A percentile compares a stretch with the other conserved stretches of the same genome.
Conservation (phyloP, 257 asterid genomes). For the Ilex asprella region DNA sequence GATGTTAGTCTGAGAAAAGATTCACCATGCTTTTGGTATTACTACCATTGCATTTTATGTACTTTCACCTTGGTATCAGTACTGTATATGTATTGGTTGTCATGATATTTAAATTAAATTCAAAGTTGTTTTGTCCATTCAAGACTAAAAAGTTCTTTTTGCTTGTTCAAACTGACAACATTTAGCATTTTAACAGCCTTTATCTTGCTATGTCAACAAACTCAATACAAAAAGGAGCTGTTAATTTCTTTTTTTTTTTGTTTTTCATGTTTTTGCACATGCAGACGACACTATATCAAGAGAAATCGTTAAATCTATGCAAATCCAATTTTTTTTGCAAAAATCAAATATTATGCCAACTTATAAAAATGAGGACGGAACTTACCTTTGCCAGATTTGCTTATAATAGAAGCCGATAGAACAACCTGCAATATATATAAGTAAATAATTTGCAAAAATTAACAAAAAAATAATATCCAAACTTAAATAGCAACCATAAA, state of each 20-base stretch:
- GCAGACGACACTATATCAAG: background rate
- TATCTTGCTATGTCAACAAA: no score
- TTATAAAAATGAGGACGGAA: background rate
- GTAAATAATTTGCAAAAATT: no score
- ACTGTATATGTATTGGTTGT: no score
- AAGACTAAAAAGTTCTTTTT: no score
- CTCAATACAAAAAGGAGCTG: background rate
- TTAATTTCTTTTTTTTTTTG: background rate
- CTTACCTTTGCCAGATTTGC: slow-evolving; percentile 90
- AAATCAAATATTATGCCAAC: background rate
- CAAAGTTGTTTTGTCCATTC: no score
- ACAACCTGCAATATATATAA: slow-evolving; percentile 53
- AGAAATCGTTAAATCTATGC: background rate
- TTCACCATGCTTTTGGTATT: no score
- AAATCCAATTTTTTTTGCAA: background rate
- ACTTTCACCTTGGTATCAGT: no score
- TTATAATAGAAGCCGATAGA: slow-evolving; percentile 76
- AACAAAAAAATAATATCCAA: background rate
- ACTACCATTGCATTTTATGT: no score
- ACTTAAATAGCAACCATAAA: background rate
- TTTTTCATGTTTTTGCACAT: background rate
- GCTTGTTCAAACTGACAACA: no score
- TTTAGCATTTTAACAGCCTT: no score
- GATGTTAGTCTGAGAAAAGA: no score
- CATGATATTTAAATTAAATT: no score